Conservation (phyloP, 2,329 filamentous ascomycete species). For the Rugonectria rugulosa region DNA sequence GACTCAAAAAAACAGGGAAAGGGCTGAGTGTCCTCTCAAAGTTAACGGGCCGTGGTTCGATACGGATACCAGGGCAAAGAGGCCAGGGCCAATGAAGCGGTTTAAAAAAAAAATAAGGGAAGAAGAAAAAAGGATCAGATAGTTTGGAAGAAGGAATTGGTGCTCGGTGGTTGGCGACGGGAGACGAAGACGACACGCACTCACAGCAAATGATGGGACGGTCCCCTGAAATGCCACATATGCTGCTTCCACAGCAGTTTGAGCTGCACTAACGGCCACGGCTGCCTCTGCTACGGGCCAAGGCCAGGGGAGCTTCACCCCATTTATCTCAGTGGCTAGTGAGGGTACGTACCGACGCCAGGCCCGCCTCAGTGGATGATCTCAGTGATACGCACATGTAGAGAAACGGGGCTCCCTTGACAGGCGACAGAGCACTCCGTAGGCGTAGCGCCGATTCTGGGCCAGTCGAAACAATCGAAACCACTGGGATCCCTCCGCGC, state of each 20-base stretch:
- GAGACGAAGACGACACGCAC: conserved; percentile 14
- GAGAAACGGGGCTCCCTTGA: no score
- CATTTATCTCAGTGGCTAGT: no score
- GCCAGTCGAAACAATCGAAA: conserved; percentile 32
- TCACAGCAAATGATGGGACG: conserved; percentile 19
- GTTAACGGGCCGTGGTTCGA: conserved; percentile 35
- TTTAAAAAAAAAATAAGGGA: conserved; percentile 32
- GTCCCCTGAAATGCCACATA: conserved; percentile 44
- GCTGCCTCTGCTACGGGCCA: not conserved
- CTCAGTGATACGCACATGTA: not conserved
- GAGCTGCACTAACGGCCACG: conserved; percentile 2
- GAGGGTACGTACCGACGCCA: conserved; percentile 14
- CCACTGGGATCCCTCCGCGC: conserved; percentile 5
- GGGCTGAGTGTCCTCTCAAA: conserved; percentile 31
- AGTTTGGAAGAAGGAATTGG: conserved; percentile 32
- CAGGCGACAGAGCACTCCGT: no score
- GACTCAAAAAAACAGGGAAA: conserved; percentile 43
- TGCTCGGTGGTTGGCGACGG: conserved; percentile 28
- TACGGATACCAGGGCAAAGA: conserved; percentile 30
- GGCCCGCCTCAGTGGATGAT: no score
- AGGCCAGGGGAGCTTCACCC: conserved; percentile 1
- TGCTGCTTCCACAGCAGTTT: conserved; percentile 40
- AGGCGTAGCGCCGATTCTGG: conserved; percentile 29
- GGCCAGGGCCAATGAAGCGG: conserved; percentile 27
- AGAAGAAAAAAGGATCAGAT: conserved; percentile 28